Base-by-base conservation (phyloP, 1,284 basidiomycete species). In the Melampsora americana region DNA sequence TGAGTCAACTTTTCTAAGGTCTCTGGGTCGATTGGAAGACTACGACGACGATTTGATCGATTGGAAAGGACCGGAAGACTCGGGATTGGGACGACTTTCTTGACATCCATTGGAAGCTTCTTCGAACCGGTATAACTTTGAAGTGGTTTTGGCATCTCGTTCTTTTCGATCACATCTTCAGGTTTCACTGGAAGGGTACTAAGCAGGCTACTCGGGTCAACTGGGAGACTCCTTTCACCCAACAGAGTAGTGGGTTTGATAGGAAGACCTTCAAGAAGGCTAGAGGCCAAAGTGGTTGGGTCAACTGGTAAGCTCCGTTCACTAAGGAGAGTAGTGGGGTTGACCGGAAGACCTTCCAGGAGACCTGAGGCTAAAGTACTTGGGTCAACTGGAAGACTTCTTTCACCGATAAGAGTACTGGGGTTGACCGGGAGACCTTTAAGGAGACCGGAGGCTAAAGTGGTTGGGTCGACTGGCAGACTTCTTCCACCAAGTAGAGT, bases 141-240 rank as follows among this genome's bases (percentile, higher is more conserved):
- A 56, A 56, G 53, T n/a, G 16, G n/a, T 23, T 56, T 28, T 56
- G 53, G 53, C 53, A 56, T 56, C 53, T 20, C 53, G n/a, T 56
- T 56, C 53, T 56, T 56, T 20, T 56, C 53, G 14, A 56, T 56
- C 18, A n/a, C n/a, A 14, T 56, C 18, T 28, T 23, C 4, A 56
- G 53, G 53, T 9, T 56, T n/a, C 2, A 56, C n/a, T 56, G 53
- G 53, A 20, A 56, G 53, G n/a, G 53, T n/a, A 5, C 28, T 28
- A 56, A 56, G 18, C n/a, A 28, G 7, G 20, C 28, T n/a, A 14
- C 53, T 56, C n/a, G 53, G 53, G 53, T 56, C 53, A 56, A 56
- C 53, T 23, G 53, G 53, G n/a, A 56, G 53, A 56, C n/a, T 16
- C 4, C 53, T 56, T 56, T 3, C 7, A 28, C 53, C 28, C 11